Base-by-base conservation (phyloP, 306 rosid genomes). In the Pachyrhizus erosus region DNA sequence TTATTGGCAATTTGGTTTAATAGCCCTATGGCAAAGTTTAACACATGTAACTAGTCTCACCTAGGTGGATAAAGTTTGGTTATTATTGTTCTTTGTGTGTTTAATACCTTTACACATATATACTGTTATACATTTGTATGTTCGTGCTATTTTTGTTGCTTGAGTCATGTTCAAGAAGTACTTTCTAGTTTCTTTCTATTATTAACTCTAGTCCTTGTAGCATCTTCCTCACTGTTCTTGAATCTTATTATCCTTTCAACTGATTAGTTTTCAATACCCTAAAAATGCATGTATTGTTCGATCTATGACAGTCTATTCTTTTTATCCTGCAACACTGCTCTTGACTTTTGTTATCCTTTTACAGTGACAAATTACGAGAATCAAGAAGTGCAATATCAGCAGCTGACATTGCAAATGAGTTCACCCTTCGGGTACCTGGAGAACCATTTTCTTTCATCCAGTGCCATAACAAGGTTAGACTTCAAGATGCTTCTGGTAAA, bases 371-470 rank as follows among this genome's bases (percentile, higher is more conserved):
- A 81, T 86, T 91, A 75, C 89, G 91, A 33, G 81, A 89, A 70
- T 90, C 97, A 46, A 87, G 97, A 87, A 91, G 91, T 78, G 94
- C 91, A 61, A 69, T 93, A 78, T 93, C 96, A 9, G 85, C 64
- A 9, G 97, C 96, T 54, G 97, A 93, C 85, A 85, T 93, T 66
- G 71, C 90, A 23, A 87, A 85, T 55, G 97, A 93, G 87, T 88
- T 86, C 78, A 87, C 92, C 13, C 91, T 91, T 45, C 94, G 96
- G 65, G 82, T 91, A 57, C 77, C 84, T 4, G 97, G 92, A 5
- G 91, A 90, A 82, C 79, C 83, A 26, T 93, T 93, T 83, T 87
- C 92, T 2, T 93, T 93, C 83, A 70, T 87, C 34, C 96, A 93
- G 65, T 93, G 96, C 87, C 43, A 60, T n/a, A 93, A 91, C 91